A percentile compares a stretch with the other conserved stretches of the same genome.
Evolutionary conservation across 1,139 yeast genomes (phyloP).

Genomic region (Kurtzmaniella natalensis): DNA sequence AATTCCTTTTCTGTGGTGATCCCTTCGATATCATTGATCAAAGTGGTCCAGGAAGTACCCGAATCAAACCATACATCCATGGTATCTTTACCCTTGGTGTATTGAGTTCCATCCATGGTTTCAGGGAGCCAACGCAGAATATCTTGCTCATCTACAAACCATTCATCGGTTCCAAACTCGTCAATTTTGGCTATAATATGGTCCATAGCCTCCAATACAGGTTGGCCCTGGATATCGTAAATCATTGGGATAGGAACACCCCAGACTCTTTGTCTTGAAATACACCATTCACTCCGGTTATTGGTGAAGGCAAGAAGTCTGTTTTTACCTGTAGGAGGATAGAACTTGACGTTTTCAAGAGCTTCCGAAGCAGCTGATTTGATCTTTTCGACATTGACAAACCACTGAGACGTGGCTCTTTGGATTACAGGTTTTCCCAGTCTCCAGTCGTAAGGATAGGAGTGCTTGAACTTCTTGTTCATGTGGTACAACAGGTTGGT

Average conservation of each 20-base stretch:
- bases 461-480: conserved; percentile 59
- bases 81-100: conserved; percentile 74
- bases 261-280: conserved; percentile 96
- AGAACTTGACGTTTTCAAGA: conserved; percentile 58
- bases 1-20: conserved; percentile 11
- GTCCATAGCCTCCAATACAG: conserved; percentile 53
- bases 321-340: conserved; percentile 68
- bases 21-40: conserved; percentile 32
- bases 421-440: conserved; percentile 93
- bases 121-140: conserved; percentile 72
- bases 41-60: conserved; percentile 86
- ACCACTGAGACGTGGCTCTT: conserved; percentile 96
- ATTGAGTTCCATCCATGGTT: conserved; percentile 34
- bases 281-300: conserved; percentile 94
- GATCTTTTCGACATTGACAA: conserved; percentile 77
- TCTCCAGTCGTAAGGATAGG: conserved; percentile 97
- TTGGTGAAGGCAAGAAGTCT: conserved; percentile 69
- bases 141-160: conserved; percentile 64
- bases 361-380: conserved; percentile 60
- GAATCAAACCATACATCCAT: conserved; percentile 99
- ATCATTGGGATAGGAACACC: conserved; percentile 96
- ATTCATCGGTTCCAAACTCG: conserved; percentile 64
- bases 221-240: conserved; percentile 56
- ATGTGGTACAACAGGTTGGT: conserved; percentile 45
- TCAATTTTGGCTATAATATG: conserved; percentile 51